Evolutionary conservation across 371 early-diverging fungal species (phyloP), one percentile per base, ranked within the genome.

Genomic region (Mucor circinelloides): DNA sequence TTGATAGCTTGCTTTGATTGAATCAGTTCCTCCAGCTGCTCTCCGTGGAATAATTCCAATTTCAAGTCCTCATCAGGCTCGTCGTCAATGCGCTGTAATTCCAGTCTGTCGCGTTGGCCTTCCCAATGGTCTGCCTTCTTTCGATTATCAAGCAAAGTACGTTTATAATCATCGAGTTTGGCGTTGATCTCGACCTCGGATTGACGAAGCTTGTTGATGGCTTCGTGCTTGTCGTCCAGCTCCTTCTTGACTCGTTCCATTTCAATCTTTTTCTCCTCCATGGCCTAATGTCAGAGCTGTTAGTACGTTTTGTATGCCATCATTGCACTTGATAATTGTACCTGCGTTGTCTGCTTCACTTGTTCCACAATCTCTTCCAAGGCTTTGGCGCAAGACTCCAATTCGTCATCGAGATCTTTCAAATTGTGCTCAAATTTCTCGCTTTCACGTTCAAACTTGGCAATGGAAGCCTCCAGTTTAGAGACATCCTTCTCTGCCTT

Each of bases 401-500:
- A 84, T 32, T 89, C 88, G 17, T 80, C 72, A 8, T 85, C 85
- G 19, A 95, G 61, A 3, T 80, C 67, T 27, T 85, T 80, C 10
- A 93, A 63, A 50, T 92, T 89, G 0, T 74, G 71, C 5, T 89
- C 83, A 6, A 88, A 81, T 25, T 89, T 87, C 23, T 85, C 85
- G 6, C 86, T 63, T 69, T 95, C 94, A 10, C 72, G 75, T 63
- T 91, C 93, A 52, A 84, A 84, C 44, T 88, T 91, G n/a, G 73
- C 78, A 54, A 93, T 84, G 23, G 85, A 81, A 21, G 83, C 76
- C 65, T 87, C 86, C 4, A 90, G 63, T 69, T 92, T 94, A 12
- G 73, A 73, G 10, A 92, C 77, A 61, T 89, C 90, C 73, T 94
- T 95, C 68, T 91, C 89, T 5, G 93, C 86, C 60, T 93, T 89